Base-by-base conservation (phyloP, 306 rosid species). In the Gleditsia sinensis region DNA sequence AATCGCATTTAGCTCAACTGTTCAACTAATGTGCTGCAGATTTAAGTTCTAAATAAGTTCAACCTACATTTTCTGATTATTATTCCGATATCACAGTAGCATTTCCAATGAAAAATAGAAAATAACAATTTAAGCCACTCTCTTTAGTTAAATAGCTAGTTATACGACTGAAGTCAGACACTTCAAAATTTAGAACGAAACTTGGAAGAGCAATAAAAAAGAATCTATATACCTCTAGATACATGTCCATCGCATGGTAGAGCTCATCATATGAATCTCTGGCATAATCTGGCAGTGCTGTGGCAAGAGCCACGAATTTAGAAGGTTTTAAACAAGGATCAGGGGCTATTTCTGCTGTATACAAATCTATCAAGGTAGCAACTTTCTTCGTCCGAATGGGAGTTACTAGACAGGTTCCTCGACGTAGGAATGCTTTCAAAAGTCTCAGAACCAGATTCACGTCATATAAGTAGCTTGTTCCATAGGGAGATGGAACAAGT, bases 271-370 rank as follows among this genome's bases (percentile, higher is more conserved):
- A 85, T 36, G 93, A 94, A 81, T 83, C 91, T 82, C 99, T 84
- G 0, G 96, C 96, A 73, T 84, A 85, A 67, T 92, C 96, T 0
- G 99, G 96, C 67, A 94, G 59, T 42, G 90, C 84, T 25, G 68
- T 80, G 49, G 89, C 86, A 61, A 94, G 82, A 64, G 93, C 89
- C 76, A 80, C 54, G 75, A 94, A 94, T 85, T 88, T 94, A 1
- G 88, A 88, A 78, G 86, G 72, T 79, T 83, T 94, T 66, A 94
- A 86, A 75, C 88, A 77, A 72, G 97, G 99, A 80, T 91, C 99
- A 17, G 99, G 99, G 28, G 99, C 95, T 48, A 92, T 89, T 84
- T 94, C 99, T 77, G 99, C 88, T 56, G 81, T 80, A 36, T 94
- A 94, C 90, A 82, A 84, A 86, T 94, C 99, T 75, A 92, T 61